Conservation (phyloP, 805 yeast genomes). For the Starmerella etchellsii region DNA sequence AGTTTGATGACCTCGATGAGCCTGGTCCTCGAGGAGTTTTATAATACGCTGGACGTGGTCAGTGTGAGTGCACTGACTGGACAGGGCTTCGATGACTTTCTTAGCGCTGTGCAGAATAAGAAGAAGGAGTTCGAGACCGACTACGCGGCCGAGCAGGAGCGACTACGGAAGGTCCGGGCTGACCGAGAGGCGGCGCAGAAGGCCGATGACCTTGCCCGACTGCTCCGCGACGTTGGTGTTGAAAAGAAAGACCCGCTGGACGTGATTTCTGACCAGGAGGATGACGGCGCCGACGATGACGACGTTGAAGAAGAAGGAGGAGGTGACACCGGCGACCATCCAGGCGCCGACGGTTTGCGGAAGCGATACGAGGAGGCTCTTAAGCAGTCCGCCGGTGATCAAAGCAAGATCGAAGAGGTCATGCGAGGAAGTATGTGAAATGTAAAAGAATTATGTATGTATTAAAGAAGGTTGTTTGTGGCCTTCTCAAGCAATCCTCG, state of each 20-base stretch:
- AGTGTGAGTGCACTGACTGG: conserved; percentile 92
- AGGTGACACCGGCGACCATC: background rate
- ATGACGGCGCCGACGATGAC: conserved; percentile 15
- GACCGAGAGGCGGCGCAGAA: conserved; percentile 61
- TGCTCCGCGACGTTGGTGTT: conserved; percentile 81
- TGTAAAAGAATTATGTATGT: background rate
- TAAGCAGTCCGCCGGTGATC: conserved; percentile 11
- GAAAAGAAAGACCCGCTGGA: conserved; percentile 37
- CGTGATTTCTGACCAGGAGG: conserved; percentile 41
- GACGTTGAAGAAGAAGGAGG: conserved; percentile 1
- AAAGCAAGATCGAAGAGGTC: conserved; percentile 17
- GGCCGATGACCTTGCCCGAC: conserved; percentile 51
- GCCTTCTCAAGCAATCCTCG: conserved; percentile 25
- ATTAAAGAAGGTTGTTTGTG: conserved; percentile 9
- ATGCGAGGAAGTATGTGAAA: conserved; percentile 5
- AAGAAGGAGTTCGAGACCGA: conserved; percentile 75
- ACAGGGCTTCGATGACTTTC: conserved; percentile 81
- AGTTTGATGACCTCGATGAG: conserved; percentile 91
- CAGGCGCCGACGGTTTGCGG: conserved; percentile 31
- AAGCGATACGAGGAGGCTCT: conserved; percentile 62
- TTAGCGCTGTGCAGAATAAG: conserved; percentile 72
- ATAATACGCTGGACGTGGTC: conserved; percentile 81
- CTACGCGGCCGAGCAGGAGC: conserved; percentile 76
- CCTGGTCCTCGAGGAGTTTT: conserved; percentile 89
- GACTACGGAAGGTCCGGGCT: conserved; percentile 61